A percentile compares a stretch with the other conserved stretches of the same genome.
Conservation (phyloP, 768 basidiomycete genomes). For the Flagelloscypha sp. region DNA sequence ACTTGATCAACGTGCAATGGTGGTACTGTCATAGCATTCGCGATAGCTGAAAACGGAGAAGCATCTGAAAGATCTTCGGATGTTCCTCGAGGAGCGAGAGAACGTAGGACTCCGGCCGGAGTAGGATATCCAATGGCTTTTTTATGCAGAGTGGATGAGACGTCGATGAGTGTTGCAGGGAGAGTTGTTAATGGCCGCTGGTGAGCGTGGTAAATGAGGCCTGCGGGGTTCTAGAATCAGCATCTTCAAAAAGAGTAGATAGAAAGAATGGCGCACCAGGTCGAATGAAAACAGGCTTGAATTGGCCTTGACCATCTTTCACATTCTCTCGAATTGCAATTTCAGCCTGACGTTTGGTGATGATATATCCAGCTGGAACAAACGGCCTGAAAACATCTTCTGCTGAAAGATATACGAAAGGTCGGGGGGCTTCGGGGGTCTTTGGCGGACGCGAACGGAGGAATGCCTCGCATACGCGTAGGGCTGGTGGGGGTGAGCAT, state of each 20-base stretch:
- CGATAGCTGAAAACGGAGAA: conserved; percentile 55
- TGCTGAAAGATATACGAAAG: conserved; percentile 94
- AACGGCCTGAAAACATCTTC: conserved; percentile 89
- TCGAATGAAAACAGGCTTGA: conserved; percentile 74
- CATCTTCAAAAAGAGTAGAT: conserved; percentile 6
- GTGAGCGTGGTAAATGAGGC: conserved; percentile 94
- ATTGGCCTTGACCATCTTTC: conserved; percentile 27
- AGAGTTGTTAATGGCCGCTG: conserved; percentile 83
- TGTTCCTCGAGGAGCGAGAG: conserved; percentile 36
- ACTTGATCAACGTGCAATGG: conserved; percentile 97
- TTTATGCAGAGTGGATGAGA: conserved; percentile 68
- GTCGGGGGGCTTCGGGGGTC: conserved; percentile 30
- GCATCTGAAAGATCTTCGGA: conserved; percentile 21
- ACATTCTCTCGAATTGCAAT: conserved; percentile 50
- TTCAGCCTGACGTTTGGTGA: conserved; percentile 93
- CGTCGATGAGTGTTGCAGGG: conserved; percentile 73
- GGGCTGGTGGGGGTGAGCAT: conserved; percentile 33
- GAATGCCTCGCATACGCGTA: conserved; percentile 74
- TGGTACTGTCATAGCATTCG: conserved; percentile 73
- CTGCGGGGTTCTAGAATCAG: conserved; percentile 32
- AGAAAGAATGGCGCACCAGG: conserved; percentile 57
- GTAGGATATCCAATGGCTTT: conserved; percentile 50
- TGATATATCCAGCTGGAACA: conserved; percentile 79
- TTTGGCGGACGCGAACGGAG: conserved; percentile 34
- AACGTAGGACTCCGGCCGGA: conserved; percentile 55